A percentile compares a stretch with the other conserved stretches of the same genome.
Conservation (phyloP, 2,329 filamentous ascomycete species). For the Colletotrichum sp. region DNA sequence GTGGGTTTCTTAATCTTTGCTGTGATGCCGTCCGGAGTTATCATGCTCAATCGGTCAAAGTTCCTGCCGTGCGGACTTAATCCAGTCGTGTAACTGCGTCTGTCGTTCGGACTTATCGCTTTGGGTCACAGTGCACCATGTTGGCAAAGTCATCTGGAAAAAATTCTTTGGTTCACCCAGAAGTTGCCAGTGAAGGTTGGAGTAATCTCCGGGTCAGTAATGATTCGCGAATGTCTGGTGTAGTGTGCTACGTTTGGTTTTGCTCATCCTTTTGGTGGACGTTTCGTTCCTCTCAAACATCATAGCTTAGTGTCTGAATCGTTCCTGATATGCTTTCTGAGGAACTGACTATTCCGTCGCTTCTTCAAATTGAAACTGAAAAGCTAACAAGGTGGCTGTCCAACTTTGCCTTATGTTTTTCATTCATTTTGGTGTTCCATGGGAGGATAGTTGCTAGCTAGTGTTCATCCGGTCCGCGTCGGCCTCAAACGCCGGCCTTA, state of each 20-base stretch:
- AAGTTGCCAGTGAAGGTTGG: neutral
- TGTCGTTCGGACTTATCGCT: neutral
- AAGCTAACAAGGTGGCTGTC: too few relatives aligned
- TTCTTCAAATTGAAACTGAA: neutral
- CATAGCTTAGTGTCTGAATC: neutral
- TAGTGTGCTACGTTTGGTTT: neutral
- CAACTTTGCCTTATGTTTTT: neutral
- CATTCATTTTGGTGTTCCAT: neutral
- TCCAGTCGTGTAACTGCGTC: neutral
- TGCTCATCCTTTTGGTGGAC: neutral
- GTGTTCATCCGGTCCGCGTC: neutral
- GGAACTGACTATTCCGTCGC: neutral
- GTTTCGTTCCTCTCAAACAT: neutral
- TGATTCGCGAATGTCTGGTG: neutral
- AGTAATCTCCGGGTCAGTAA: neutral
- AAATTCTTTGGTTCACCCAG: neutral
- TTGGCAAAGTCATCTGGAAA: neutral
- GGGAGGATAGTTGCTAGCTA: neutral
- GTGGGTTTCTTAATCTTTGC: neutral
- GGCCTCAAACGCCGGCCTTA: neutral
- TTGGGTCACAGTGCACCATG: neutral
- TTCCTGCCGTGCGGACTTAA: neutral
- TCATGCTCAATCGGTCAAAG: neutral
- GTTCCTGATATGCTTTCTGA: neutral
- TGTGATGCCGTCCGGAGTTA: neutral